Evolutionary conservation across 1,284 basidiomycete species (phyloP), one percentile per base, ranked within the genome.

Genomic region (Takashimella tepidaria): DNA sequence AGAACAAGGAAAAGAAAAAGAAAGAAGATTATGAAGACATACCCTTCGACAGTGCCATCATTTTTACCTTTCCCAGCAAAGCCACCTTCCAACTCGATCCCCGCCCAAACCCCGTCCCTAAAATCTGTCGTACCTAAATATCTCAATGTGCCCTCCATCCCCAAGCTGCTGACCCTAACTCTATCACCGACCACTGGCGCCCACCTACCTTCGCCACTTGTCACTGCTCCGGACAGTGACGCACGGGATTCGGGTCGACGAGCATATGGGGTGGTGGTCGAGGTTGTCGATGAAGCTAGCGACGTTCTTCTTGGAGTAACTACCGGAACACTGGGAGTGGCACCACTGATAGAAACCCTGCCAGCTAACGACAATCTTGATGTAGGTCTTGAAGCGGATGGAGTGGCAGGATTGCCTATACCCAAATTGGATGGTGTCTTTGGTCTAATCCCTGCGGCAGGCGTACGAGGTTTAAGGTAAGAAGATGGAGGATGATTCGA

Each of bases 11-110:
- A n/a, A n/a, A n/a, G n/a, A n/a, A n/a, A n/a, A n/a, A n/a, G n/a
- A n/a, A n/a, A n/a, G n/a, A n/a, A n/a, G n/a, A n/a, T n/a, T n/a
- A n/a, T n/a, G n/a, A n/a, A n/a, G 11, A 71, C 89, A 79, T 69
- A 95, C 92, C 89, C 89, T 60, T 81, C 82, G 3, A 96, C 92
- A 44, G 83, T 83, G 20, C 95, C 95, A 67, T 98, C 84, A 67
- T 98, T 98, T 78, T 98, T 98, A 2, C 95, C 95, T 70, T 88
- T 88, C n/a, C 95, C 92, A 13, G 80, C 75, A 68, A 90, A 93
- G 1, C 87, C 87, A 40, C 85, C 86, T 60, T 82, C 78, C n/a
- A 97, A 79, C 73, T 95, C 89, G 16, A 97, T 88, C 25, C 92
- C 92, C 23, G 89, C 92, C 88, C 88, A 97, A 13, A 84, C 76